Conservation (phyloP, 2,329 filamentous ascomycete species). For the Coniochaeta ligniaria region DNA sequence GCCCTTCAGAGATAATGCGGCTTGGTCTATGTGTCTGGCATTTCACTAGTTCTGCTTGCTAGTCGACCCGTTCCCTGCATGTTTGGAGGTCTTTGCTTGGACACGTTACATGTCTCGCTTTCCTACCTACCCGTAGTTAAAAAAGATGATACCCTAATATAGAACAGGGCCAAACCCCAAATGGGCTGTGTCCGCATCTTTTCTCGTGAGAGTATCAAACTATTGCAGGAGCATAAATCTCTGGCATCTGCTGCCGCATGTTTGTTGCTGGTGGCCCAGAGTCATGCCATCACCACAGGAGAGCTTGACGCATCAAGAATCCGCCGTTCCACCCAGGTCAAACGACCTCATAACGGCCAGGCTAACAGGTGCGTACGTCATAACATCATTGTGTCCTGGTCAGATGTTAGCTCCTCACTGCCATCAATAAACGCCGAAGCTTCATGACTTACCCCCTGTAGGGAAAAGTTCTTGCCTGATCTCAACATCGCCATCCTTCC, state of each 20-base stretch:
- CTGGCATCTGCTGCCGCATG: too few relatives aligned
- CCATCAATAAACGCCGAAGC: not conserved
- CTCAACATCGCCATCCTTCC: conserved; percentile 35
- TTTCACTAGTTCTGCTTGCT: too few relatives aligned
- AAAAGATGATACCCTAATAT: not conserved
- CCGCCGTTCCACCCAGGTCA: conserved; percentile 25
- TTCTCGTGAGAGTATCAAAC: not conserved
- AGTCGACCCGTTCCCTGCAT: too few relatives aligned
- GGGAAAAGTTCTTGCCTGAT: conserved; percentile 48
- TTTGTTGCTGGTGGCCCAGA: conserved; percentile 2
- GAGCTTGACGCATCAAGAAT: conserved; percentile 2
- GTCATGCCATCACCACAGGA: conserved; percentile 4
- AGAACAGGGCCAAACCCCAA: not conserved
- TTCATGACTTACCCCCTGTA: conserved; percentile 41
- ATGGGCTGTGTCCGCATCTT: not conserved
- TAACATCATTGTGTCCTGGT: conserved; percentile 62
- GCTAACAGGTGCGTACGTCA: conserved; percentile 56
- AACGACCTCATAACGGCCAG: conserved; percentile 62
- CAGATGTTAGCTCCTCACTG: conserved; percentile 6
- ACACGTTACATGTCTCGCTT: too few relatives aligned
- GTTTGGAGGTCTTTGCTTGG: too few relatives aligned
- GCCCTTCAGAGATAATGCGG: too few relatives aligned
- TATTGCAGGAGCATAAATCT: not conserved
- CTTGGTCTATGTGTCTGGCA: too few relatives aligned
- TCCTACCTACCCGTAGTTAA: not conserved